These are phyloP conservation scores for Insectozyma bohioensis DNA, from an alignment of 1,139 yeast genomes.

Conservation along the genomic window DNA sequence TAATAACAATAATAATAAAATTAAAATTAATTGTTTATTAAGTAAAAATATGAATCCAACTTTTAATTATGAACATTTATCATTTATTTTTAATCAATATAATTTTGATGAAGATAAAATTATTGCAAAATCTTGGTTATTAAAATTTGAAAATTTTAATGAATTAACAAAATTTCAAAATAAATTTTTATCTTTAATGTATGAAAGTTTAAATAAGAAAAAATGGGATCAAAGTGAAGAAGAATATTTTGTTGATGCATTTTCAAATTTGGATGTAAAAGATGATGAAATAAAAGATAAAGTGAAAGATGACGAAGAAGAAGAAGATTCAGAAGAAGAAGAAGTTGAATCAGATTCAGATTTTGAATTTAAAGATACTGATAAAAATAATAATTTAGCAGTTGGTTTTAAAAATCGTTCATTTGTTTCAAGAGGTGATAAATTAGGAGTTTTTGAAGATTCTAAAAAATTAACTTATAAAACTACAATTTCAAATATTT, in stretches of 20 bases:
- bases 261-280: slow-evolving; percentile 28
- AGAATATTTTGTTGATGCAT: slow-evolving; percentile 27
- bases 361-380: slow-evolving; percentile 17
- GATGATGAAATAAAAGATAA: slow-evolving; percentile 22
- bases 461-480: slow-evolving; percentile 55
- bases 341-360: slow-evolving; percentile 6
- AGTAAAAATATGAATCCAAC: slow-evolving; percentile 59
- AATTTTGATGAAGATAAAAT: slow-evolving; percentile 21
- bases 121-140: slow-evolving; percentile 58
- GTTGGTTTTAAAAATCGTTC: slow-evolving; percentile 75
- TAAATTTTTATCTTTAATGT: slow-evolving; percentile 51
- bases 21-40: slow-evolving; percentile 44
- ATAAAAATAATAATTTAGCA: slow-evolving; percentile 62
- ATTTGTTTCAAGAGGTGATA: slow-evolving; percentile 76
- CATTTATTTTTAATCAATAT: slow-evolving; percentile 67
- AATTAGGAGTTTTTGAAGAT: slow-evolving; percentile 74
- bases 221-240: slow-evolving; percentile 40
- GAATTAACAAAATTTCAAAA: slow-evolving; percentile 52
- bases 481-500: slow-evolving; percentile 64
- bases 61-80: slow-evolving; percentile 54
- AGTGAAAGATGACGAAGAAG: slow-evolving; percentile 16
- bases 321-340: slow-evolving; percentile 18
- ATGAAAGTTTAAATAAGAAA: slow-evolving; percentile 58
- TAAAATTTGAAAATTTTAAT: slow-evolving; percentile 48
- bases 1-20: too few relatives aligned